These are phyloP conservation scores for Parastagonospora nodorum DNA, from an alignment of 2,329 filamentous ascomycete species.

Conservation along the genomic window DNA sequence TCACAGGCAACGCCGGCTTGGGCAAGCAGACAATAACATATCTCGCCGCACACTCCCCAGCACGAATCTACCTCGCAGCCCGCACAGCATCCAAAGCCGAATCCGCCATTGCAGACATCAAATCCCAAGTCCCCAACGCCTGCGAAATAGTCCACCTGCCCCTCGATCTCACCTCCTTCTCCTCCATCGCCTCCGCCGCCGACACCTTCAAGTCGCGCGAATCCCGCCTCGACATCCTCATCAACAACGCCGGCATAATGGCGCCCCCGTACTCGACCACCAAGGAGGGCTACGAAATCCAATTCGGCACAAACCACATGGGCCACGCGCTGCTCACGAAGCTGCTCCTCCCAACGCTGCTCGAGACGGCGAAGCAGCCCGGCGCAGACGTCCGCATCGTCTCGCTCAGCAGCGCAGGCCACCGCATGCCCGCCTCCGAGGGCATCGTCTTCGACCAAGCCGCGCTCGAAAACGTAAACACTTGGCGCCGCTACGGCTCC, in stretches of 20 bases:
- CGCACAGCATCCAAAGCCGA: slow-evolving; percentile 50
- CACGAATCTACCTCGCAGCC: slow-evolving; percentile 54
- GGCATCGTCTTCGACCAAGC: slow-evolving; percentile 46
- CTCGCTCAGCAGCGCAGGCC: slow-evolving; percentile 44
- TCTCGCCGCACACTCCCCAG: slow-evolving; percentile 51
- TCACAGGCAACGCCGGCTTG: slow-evolving; percentile 52
- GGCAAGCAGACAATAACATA: slow-evolving; percentile 53
- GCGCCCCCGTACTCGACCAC: slow-evolving; percentile 46
- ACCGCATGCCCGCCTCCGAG: slow-evolving; percentile 21
- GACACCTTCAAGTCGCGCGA: slow-evolving; percentile 41
- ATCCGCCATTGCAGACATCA: slow-evolving; percentile 49
- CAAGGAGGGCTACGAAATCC: slow-evolving; percentile 56
- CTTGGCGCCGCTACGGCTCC: slow-evolving; percentile 52
- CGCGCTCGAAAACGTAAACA: slow-evolving; percentile 34
- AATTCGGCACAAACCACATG: slow-evolving; percentile 59
- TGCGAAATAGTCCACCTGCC: slow-evolving; percentile 45
- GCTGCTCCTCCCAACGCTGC: slow-evolving; percentile 51
- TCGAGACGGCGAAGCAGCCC: slow-evolving; percentile 46
- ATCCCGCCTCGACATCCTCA: slow-evolving; percentile 52
- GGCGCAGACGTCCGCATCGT: slow-evolving; percentile 54
- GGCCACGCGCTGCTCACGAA: slow-evolving; percentile 57
- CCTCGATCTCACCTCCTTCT: slow-evolving; percentile 51
- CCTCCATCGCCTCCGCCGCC: slow-evolving; percentile 47
- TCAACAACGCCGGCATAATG: slow-evolving; percentile 56
- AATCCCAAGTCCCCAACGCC: slow-evolving; percentile 39